These are phyloP conservation scores for Boletus insuetus DNA, from an alignment of 768 basidiomycete species.

Conservation along the genomic window DNA sequence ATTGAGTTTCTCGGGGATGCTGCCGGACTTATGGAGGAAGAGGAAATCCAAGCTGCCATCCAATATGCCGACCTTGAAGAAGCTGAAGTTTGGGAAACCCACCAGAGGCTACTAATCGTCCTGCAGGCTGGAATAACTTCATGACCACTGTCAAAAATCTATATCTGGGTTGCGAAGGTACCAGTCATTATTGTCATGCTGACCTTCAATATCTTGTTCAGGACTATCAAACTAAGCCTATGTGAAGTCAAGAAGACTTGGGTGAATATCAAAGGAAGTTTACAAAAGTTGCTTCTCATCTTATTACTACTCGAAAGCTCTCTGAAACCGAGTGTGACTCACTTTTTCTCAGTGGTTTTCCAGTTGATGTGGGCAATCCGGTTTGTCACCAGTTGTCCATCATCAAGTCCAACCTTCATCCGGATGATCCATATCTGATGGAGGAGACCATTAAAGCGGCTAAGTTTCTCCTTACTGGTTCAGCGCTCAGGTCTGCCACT, in stretches of 20 bases:
- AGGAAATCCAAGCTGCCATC: too few species aligned
- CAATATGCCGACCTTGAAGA: too few species aligned
- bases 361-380: too few species aligned
- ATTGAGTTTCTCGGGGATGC: background rate
- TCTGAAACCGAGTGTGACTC: background rate
- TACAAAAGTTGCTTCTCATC: background rate
- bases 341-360: background rate
- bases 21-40: too few species aligned
- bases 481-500: background rate
- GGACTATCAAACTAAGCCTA: too few species aligned
- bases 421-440: background rate
- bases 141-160: too few species aligned
- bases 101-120: too few species aligned
- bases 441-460: background rate
- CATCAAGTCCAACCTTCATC: background rate
- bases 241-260: background rate
- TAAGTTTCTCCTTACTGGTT: background rate
- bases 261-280: background rate
- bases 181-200: background rate
- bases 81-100: too few species aligned
- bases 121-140: too few species aligned
- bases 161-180: background rate
- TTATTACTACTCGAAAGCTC: background rate
- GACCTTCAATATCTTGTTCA: too few species aligned
- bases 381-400: background rate